Conservation (phyloP, 768 basidiomycete species). For the Naganishia randhawae region DNA sequence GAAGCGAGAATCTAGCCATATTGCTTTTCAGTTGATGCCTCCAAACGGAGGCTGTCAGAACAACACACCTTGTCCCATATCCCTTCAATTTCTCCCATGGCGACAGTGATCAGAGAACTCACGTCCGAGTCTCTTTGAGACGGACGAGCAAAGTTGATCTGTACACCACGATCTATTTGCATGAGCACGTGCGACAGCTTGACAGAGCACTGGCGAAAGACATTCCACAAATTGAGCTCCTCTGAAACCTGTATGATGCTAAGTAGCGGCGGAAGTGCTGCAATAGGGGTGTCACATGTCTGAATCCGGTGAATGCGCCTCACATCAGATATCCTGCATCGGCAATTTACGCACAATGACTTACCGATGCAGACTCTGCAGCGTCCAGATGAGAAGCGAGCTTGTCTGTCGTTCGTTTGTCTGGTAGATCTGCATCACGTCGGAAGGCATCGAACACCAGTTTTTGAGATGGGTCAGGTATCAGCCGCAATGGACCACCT, state of each 20-base stretch:
- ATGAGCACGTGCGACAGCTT: conserved; percentile 38
- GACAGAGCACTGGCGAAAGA: conserved; percentile 36
- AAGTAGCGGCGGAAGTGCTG: conserved; percentile 36
- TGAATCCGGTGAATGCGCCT: neutral
- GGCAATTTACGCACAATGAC: neutral
- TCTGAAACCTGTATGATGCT: conserved; percentile 34
- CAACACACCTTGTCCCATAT: conserved; percentile 33
- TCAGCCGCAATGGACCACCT: conserved; percentile 33
- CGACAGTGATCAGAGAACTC: conserved; percentile 32
- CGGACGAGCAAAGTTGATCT: conserved; percentile 8
- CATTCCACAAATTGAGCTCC: conserved; percentile 34
- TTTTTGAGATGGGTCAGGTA: conserved; percentile 19
- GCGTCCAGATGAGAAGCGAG: neutral
- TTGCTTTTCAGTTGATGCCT: neutral
- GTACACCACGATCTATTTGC: conserved; percentile 33
- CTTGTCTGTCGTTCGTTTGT: conserved; percentile 17
- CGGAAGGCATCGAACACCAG: conserved; percentile 24
- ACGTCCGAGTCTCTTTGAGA: neutral
- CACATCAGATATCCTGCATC: neutral
- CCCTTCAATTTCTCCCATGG: conserved; percentile 30
- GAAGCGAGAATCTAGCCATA: conserved; percentile 17
- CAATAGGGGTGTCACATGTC: neutral
- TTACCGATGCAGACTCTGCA: conserved; percentile 16
- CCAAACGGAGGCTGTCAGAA: neutral
- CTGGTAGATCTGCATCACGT: conserved; percentile 3